Evolutionary conservation across 208 protist species (phyloP), one percentile per base, ranked within the genome.

Genomic region (Borovskyia barvae): DNA sequence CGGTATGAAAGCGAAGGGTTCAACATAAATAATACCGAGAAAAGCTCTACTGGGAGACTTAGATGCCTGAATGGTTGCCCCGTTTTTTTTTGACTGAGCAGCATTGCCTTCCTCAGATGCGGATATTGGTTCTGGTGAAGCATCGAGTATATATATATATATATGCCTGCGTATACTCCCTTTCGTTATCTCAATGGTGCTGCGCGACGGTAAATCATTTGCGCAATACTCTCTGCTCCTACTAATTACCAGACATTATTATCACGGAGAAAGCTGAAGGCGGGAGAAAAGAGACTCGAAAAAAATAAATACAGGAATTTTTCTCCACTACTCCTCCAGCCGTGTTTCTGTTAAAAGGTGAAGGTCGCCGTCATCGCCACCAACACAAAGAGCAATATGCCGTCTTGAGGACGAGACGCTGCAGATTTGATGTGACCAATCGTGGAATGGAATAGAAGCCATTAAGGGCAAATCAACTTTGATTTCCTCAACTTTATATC

Each of bases 331-430:
- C 47, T 40, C 11, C 5, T 24, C 2, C 1, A 12, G 39, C 3
- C 2, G 8, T 11, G 28, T 19, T 25, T 50, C 1, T 7, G 40
- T 29, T 26, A 54, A 3, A 14, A 60, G 11, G 32, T 60, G 41
- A 24, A 64, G 24, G n/a, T 64, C 57, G 22, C 53, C 63, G 19
- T 69, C 63, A 26, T 69, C 63, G 30, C 63, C 63, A 28, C 63
- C 63, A 2, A 69, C 45, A 33, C 35, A 57, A 42, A 69, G 12
- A 3, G 29, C 35, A 2, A 14, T 28, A 25, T 62, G 52, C 24
- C 40, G 20, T 7, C 49, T 54, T 1, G 53, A 49, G 2, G 30
- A 45, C 2, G 63, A 60, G 37, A 69, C 53, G n/a, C 63, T 61
- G 30, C 63, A 56, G 15, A 69, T 55, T 40, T 69, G 63, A 17